Evolutionary conservation across 2,329 filamentous ascomycete genomes (phyloP).

Genomic region (Sporothrix dimorphospora): DNA sequence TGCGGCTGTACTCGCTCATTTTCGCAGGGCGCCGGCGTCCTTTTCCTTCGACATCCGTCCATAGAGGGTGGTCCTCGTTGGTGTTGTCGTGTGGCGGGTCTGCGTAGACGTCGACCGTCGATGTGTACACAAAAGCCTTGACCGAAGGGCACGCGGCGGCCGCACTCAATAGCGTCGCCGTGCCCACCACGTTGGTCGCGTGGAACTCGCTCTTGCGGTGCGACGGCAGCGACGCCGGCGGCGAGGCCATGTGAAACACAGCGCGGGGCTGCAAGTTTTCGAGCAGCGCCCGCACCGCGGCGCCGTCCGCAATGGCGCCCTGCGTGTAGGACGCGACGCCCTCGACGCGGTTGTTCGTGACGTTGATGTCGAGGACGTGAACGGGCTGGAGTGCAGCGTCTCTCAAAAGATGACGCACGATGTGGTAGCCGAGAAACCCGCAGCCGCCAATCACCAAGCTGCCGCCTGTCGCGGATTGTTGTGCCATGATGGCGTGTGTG

Average conservation of each 20-base stretch:
- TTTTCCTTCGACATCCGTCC: constrained; percentile 26
- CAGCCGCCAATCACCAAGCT: constrained; percentile 42
- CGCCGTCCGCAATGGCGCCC: constrained; percentile 37
- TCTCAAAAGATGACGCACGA: constrained; percentile 38
- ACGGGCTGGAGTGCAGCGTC: constrained; percentile 36
- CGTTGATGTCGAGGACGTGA: constrained; percentile 39
- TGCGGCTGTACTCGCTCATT: constrained; percentile 37
- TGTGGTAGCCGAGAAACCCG: constrained; percentile 42
- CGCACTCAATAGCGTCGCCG: constrained; percentile 36
- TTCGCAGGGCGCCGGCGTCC: not conserved
- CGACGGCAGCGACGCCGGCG: constrained; percentile 36
- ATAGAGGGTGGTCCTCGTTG: constrained; percentile 37
- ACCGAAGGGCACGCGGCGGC: constrained; percentile 35
- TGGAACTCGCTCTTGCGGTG: constrained; percentile 33
- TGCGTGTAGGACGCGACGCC: constrained; percentile 37
- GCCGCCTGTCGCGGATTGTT: not conserved
- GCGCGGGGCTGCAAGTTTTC: constrained; percentile 36
- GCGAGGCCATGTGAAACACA: constrained; percentile 43
- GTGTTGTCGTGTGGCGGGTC: constrained; percentile 36
- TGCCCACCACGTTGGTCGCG: constrained; percentile 41
- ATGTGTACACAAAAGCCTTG: constrained; percentile 42
- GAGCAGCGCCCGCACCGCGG: constrained; percentile 34
- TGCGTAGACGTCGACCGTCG: constrained; percentile 39
- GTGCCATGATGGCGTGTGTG: not conserved
- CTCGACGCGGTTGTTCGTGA: constrained; percentile 35